phyloP scores from a whole-genome alignment of 371 early-diverging fungal species.

The Syncephalis plumigaleata region DNA sequence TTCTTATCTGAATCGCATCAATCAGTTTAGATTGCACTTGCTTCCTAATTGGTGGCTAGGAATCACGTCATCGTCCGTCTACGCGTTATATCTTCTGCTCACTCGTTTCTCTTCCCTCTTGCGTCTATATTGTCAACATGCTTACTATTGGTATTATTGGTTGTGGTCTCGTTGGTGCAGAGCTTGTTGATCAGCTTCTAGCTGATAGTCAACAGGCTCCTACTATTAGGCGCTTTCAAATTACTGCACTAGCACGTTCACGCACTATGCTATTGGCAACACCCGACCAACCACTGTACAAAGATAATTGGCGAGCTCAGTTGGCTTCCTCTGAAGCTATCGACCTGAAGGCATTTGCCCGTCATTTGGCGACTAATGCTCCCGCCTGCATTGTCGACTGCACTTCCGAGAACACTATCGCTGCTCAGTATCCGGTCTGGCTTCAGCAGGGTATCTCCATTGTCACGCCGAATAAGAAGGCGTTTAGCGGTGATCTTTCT shows the following conservation, averaged over 20 bases:
- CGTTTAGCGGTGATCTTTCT: conserved; percentile 51
- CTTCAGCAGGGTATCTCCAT: conserved; percentile 60
- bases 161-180: conserved; percentile 85
- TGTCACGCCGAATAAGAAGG: conserved; percentile 97
- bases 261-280: too few relatives aligned
- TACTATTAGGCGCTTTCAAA: conserved; percentile 19
- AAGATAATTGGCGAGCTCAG: too few relatives aligned
- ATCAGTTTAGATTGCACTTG: too few relatives aligned
- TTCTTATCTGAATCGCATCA: too few relatives aligned
- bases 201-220: conserved; percentile 11
- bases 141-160: conserved; percentile 80
- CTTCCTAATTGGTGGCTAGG: too few relatives aligned
- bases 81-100: too few relatives aligned
- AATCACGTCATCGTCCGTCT: too few relatives aligned
- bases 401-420: conserved; percentile 68
- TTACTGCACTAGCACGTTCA: conserved; percentile 5
- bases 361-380: conserved; percentile 17
- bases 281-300: too few relatives aligned
- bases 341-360: conserved; percentile 28
- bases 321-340: conserved; percentile 10
- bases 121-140: conserved; percentile 4
- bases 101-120: too few relatives aligned
- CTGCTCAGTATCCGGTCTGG: conserved; percentile 67
- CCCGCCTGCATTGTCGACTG: conserved; percentile 76
- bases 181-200: conserved; percentile 54